phyloP scores from a whole-genome alignment of 768 basidiomycete genomes.

The Auriscalpium microsporum region DNA sequence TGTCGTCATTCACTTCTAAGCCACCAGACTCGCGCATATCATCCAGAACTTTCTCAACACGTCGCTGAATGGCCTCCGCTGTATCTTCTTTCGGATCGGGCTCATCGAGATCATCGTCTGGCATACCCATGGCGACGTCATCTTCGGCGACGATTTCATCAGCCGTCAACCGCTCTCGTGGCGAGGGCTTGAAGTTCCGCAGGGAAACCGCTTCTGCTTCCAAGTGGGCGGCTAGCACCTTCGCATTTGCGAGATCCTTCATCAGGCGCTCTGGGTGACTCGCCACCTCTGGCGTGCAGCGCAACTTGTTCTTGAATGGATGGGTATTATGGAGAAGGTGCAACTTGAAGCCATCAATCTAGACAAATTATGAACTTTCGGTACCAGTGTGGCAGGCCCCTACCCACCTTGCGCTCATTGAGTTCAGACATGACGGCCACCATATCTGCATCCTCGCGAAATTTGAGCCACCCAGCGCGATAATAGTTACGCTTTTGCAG shows the following conservation, averaged over 20 bases:
- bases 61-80: slow-evolving; percentile 74
- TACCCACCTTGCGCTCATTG: slow-evolving; percentile 74
- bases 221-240: slow-evolving; percentile 59
- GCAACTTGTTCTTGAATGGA: slow-evolving; percentile 69
- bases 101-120: slow-evolving; percentile 33
- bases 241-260: slow-evolving; percentile 75
- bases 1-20: slow-evolving; percentile 54
- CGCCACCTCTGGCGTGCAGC: slow-evolving; percentile 76
- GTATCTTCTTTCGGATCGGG: slow-evolving; percentile 55
- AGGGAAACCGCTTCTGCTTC: slow-evolving; percentile 61
- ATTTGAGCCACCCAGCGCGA: slow-evolving; percentile 90
- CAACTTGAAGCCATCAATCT: slow-evolving; percentile 94
- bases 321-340: slow-evolving; percentile 78
- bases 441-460: slow-evolving; percentile 82
- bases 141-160: slow-evolving; percentile 13
- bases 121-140: slow-evolving; percentile 13
- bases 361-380: neutral
- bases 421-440: slow-evolving; percentile 58
- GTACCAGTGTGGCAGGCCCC: neutral
- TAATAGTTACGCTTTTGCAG: slow-evolving; percentile 90
- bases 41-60: slow-evolving; percentile 67
- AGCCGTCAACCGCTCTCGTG: slow-evolving; percentile 11
- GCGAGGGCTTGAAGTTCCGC: slow-evolving; percentile 31
- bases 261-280: slow-evolving; percentile 72
- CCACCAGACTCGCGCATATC: slow-evolving; percentile 60